Evolutionary conservation across 345 rosid genomes (phyloP), one percentile per base, ranked within the genome.

Genomic region (Lepidium didymum): DNA sequence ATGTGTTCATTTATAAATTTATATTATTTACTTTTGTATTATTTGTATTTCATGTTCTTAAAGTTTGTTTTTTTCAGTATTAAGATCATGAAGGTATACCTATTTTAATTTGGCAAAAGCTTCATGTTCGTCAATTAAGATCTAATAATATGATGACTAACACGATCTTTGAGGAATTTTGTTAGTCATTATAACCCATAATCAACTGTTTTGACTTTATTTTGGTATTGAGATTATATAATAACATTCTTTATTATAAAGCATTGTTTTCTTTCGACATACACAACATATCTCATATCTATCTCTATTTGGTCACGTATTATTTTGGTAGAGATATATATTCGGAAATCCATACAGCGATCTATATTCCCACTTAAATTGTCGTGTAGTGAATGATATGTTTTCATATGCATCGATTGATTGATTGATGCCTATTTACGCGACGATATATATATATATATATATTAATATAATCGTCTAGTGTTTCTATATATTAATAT

Each of bases 381-480:
- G 53, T 60, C 68, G 19, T 33, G 29, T 70, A 70, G 61, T 51
- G 38, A 43, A n/a, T n/a, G n/a, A n/a, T 11, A 10, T 61, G 16
- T 60, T 42, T 14, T 61, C 23, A 52, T 43, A 62, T 50, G 62
- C 15, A 52, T 19, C 34, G 43, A 42, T 42, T 15, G 75, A 62
- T 35, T 42, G 75, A 69, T 59, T 69, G 67, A 61, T 70, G 61
- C 44, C 42, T 59, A 34, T 49, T 40, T 34, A 53, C 27, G 4
- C 42, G 49, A 27, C 38, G 35, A 59, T 49, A 35, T 21, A n/a
- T 49, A 41, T 69, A 58, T 59, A n/a, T n/a, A n/a, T n/a, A n/a
- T n/a, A n/a, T n/a, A n/a, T n/a, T n/a, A n/a, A n/a, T n/a, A n/a
- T n/a, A n/a, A n/a, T n/a, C n/a, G n/a, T n/a, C n/a, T n/a, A n/a